Percentiles rank a stretch among this genome's conserved stretches.
phyloP scores from a whole-genome alignment of 805 yeast species.

The Candida loeiensis region DNA sequence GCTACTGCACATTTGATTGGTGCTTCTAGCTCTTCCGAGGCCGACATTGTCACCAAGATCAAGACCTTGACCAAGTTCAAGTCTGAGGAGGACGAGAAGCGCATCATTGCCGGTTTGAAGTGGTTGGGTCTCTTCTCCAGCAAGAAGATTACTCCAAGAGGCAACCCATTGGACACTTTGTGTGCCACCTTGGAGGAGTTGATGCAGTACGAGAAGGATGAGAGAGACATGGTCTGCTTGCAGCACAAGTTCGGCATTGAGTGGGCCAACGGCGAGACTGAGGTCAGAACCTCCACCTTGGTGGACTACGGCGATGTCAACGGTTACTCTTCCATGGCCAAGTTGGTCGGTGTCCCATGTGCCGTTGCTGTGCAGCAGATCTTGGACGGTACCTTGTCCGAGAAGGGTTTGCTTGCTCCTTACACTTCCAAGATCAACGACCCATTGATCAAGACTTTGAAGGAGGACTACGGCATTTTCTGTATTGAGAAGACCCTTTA shows the following conservation, averaged over 20 bases:
- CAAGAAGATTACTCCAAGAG: conserved; percentile 75
- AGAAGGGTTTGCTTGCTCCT: conserved; percentile 90
- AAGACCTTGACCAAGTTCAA: conserved; percentile 77
- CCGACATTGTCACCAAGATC: conserved; percentile 73
- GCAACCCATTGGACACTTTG: conserved; percentile 90
- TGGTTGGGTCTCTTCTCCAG: conserved; percentile 94
- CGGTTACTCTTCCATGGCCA: conserved; percentile 97
- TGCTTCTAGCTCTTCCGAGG: conserved; percentile 64
- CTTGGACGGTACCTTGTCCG: conserved; percentile 70
- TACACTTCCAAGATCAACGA: conserved; percentile 85
- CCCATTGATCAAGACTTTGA: conserved; percentile 86
- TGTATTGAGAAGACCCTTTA: conserved; percentile 54
- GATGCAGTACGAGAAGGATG: conserved; percentile 95
- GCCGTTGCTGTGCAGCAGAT: conserved; percentile 91
- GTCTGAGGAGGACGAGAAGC: conserved; percentile 74
- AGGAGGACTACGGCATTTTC: conserved; percentile 84
- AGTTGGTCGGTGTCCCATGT: conserved; percentile 96
- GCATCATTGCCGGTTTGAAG: conserved; percentile 81
- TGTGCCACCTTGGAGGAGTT: conserved; percentile 94
- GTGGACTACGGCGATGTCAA: conserved; percentile 87
- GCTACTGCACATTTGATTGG: conserved; percentile 76
- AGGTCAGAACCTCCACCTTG: conserved; percentile 91
- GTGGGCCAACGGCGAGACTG: conserved; percentile 90
- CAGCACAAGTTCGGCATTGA: conserved; percentile 98
- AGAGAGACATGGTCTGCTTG: conserved; percentile 90